These are phyloP conservation scores for Leishmania lainsoni DNA, from an alignment of 208 protist species.

Conservation along the genomic window DNA sequence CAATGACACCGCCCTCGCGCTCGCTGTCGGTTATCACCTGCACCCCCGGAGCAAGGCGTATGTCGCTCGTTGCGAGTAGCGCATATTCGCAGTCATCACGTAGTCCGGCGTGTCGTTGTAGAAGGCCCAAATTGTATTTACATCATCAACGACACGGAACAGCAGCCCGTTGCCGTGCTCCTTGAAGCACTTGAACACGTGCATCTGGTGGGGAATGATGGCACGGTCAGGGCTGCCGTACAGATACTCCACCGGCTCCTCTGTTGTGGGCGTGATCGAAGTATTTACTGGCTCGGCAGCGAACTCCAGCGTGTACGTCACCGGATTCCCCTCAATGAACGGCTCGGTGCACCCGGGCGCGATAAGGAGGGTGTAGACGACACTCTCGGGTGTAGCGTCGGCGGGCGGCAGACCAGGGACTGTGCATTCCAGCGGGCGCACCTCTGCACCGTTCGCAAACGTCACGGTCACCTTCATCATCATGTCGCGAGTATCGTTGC, in stretches of 20 bases:
- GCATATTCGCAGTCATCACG: slow-evolving; percentile 67
- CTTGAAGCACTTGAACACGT: slow-evolving; percentile 75
- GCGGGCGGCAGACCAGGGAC: slow-evolving; percentile 20
- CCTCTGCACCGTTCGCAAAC: slow-evolving; percentile 39
- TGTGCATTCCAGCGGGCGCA: slow-evolving; percentile 33
- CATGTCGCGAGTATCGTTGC: slow-evolving; percentile 65
- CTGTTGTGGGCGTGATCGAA: neutral
- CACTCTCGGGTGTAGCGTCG: slow-evolving; percentile 18
- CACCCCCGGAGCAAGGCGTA: slow-evolving; percentile 46
- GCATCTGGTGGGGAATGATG: slow-evolving; percentile 58
- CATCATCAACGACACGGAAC: slow-evolving; percentile 79
- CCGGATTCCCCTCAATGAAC: slow-evolving; percentile 60
- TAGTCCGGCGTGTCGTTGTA: slow-evolving; percentile 88
- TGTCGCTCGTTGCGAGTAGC: slow-evolving; percentile 26
- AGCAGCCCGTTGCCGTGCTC: slow-evolving; percentile 75
- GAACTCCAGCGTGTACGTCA: slow-evolving; percentile 60
- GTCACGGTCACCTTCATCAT: slow-evolving; percentile 56
- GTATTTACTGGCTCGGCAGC: slow-evolving; percentile 51
- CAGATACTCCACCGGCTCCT: slow-evolving; percentile 40
- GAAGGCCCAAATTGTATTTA: slow-evolving; percentile 73
- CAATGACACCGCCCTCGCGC: slow-evolving; percentile 47
- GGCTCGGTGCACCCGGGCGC: slow-evolving; percentile 51
- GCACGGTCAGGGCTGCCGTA: slow-evolving; percentile 55
- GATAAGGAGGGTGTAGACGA: slow-evolving; percentile 51
- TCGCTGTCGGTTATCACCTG: slow-evolving; percentile 28